Conservation (phyloP, 2,329 filamentous ascomycete genomes). For the Gremmenia infestans region DNA sequence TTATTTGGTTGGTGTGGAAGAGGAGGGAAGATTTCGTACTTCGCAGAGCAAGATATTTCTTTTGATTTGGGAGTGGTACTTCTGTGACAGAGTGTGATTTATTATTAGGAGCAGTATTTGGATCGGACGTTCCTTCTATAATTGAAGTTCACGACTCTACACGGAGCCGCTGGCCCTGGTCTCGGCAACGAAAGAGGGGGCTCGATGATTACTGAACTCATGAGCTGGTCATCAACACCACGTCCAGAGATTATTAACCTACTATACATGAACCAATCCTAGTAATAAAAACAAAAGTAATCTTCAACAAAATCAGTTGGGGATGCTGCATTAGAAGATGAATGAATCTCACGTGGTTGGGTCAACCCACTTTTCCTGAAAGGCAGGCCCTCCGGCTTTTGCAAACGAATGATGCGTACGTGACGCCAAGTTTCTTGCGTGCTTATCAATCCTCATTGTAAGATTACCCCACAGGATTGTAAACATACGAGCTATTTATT, state of each 20-base stretch:
- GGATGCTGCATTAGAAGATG: no score
- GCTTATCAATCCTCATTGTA: not conserved
- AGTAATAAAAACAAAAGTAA: not conserved
- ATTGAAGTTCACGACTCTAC: no score
- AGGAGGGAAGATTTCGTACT: not conserved
- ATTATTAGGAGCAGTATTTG: no score
- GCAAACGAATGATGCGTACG: no score
- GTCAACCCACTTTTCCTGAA: no score
- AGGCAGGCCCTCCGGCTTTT: no score
- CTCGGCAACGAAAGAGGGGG: not conserved
- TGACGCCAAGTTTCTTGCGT: not conserved
- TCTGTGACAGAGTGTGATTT: no score
- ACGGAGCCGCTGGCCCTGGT: not conserved
- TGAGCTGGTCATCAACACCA: not conserved
- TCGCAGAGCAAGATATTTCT: not conserved
- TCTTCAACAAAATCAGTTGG: no score
- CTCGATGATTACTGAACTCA: not conserved
- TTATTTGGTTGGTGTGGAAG: not conserved
- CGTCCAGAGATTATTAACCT: no score
- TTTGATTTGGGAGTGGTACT: not conserved
- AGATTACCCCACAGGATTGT: not conserved
- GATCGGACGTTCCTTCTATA: no score
- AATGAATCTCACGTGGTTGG: not conserved
- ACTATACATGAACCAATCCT: no score
- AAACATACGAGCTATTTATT: no score